A percentile compares a stretch with the other conserved stretches of the same genome.
Conservation (phyloP, 306 rosid genomes). For the Ammopiptanthus mongolicus region DNA sequence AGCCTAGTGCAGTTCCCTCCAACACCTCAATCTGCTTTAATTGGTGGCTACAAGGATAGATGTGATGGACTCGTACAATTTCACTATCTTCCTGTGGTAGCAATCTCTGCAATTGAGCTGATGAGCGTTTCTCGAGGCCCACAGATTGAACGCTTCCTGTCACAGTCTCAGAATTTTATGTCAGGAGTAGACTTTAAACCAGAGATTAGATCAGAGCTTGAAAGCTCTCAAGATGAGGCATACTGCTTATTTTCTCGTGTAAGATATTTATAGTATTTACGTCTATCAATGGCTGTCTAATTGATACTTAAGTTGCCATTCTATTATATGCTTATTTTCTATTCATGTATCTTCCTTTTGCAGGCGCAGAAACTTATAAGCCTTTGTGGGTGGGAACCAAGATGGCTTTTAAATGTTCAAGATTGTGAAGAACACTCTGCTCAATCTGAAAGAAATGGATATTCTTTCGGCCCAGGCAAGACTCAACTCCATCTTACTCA, state of each 20-base stretch:
- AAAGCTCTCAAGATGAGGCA: constrained; percentile 74
- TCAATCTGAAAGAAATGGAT: constrained; percentile 95
- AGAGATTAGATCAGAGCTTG: constrained; percentile 62
- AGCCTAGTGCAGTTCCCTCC: constrained; percentile 99
- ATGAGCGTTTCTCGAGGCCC: constrained; percentile 67
- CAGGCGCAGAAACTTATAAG: constrained; percentile 97
- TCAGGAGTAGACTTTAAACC: constrained; percentile 59
- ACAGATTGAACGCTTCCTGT: constrained; percentile 72
- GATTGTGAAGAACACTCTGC: constrained; percentile 99
- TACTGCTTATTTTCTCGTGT: constrained; percentile 66
- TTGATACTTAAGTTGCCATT: not conserved
- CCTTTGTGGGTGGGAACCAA: constrained; percentile 98
- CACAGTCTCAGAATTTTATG: constrained; percentile 44
- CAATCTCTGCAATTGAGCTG: constrained; percentile 77
- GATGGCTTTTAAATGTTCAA: constrained; percentile 89
- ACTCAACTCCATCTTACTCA: constrained; percentile 62
- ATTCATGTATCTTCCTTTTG: constrained; percentile 27
- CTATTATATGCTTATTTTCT: constrained; percentile 27
- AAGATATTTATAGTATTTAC: constrained; percentile 28
- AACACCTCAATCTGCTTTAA: constrained; percentile 78
- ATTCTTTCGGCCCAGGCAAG: constrained; percentile 69
- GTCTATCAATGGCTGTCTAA: not conserved
- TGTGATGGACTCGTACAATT: constrained; percentile 95
- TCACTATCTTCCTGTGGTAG: constrained; percentile 71
- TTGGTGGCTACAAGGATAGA: constrained; percentile 96